Conservation (phyloP, 805 yeast species). For the Danielia oregonensis region DNA sequence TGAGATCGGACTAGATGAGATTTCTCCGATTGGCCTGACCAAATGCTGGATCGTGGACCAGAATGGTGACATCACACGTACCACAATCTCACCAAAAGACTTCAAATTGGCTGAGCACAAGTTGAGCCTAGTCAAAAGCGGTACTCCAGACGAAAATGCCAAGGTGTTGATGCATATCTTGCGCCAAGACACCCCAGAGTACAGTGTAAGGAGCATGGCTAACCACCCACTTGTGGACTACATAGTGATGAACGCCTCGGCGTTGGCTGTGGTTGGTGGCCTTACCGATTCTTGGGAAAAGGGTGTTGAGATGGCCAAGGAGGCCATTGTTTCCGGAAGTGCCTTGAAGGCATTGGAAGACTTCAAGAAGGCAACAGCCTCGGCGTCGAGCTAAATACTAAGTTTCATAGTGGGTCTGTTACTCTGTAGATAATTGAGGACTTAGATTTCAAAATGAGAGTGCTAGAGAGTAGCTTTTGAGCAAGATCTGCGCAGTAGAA, state of each 20-base stretch:
- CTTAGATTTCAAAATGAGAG: too few relatives aligned
- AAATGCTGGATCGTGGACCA: slow-evolving; percentile 68
- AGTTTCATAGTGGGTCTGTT: too few relatives aligned
- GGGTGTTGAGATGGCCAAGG: slow-evolving; percentile 73
- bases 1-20: slow-evolving; percentile 85
- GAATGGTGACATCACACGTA: slow-evolving; percentile 39
- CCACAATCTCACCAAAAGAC: slow-evolving; percentile 62
- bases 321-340: slow-evolving; percentile 61
- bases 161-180: slow-evolving; percentile 42
- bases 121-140: slow-evolving; percentile 66
- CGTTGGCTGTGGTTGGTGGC: slow-evolving; percentile 78
- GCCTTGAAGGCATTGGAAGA: slow-evolving; percentile 58
- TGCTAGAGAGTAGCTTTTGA: too few relatives aligned
- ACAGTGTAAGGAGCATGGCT: slow-evolving; percentile 36
- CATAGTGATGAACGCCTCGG: slow-evolving; percentile 86
- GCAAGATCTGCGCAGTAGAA: too few relatives aligned
- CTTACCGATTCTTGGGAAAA: slow-evolving; percentile 62
- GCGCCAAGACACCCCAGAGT: slow-evolving; percentile 43
- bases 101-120: slow-evolving; percentile 78
- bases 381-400: too few relatives aligned
- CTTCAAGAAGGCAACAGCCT: slow-evolving; percentile 38
- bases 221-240: slow-evolving; percentile 75
- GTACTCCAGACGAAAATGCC: slow-evolving; percentile 88
- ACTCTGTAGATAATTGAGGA: too few relatives aligned
- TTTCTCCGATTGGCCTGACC: slow-evolving; percentile 83